These are phyloP conservation scores for Cercophora samala DNA, from an alignment of 495 filamentous ascomycete species.

Conservation along the genomic window DNA sequence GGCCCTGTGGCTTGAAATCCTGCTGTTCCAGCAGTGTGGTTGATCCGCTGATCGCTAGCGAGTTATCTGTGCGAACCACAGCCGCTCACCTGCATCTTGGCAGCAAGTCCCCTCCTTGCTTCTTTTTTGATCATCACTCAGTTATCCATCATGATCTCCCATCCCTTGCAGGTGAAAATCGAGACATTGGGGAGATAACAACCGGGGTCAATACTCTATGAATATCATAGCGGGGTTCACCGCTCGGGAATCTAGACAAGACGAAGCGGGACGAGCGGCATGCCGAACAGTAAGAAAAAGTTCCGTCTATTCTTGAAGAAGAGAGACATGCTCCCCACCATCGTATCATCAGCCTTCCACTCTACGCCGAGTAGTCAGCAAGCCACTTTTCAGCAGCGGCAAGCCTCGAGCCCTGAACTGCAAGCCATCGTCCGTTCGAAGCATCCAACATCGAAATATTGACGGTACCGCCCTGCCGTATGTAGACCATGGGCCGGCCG, in stretches of 20 bases:
- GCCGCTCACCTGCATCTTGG: constrained; percentile 15
- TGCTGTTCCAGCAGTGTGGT: constrained; percentile 27
- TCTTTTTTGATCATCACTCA: neutral
- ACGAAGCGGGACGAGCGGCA: neutral
- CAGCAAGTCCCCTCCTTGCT: neutral
- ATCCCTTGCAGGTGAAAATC: constrained; percentile 3
- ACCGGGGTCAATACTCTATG: neutral
- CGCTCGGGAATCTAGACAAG: neutral
- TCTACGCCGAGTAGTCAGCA: neutral
- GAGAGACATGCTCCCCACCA: neutral
- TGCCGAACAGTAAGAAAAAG: neutral
- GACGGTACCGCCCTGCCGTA: neutral
- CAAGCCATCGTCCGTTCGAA: neutral
- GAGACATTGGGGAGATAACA: neutral
- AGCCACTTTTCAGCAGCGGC: neutral
- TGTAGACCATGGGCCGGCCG: neutral
- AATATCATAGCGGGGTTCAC: neutral
- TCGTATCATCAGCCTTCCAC: neutral
- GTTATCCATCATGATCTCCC: neutral
- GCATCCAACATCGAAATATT: neutral
- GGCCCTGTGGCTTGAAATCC: neutral
- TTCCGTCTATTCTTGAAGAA: neutral
- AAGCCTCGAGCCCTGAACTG: neutral
- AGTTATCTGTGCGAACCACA: constrained; percentile 17
- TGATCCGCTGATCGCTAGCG: constrained; percentile 28